Evolutionary conservation across 352 stramenopile species (phyloP).

Genomic region (Globisporangium viniferum): DNA sequence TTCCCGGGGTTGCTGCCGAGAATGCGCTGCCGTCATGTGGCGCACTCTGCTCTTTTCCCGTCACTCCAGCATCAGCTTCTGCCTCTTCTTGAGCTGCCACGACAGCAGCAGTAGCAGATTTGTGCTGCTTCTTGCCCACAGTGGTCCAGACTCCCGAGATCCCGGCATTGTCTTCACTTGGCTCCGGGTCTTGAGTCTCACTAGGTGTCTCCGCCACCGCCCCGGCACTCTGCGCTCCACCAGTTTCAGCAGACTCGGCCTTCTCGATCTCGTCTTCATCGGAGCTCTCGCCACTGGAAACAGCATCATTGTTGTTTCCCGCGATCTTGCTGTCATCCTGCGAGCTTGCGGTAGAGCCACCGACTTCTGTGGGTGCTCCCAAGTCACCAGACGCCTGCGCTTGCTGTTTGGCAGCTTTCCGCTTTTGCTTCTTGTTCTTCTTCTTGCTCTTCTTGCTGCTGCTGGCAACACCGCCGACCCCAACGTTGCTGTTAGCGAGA

Average conservation of each 20-base stretch:
- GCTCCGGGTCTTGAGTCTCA: not conserved
- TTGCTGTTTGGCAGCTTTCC: slow-evolving; percentile 36
- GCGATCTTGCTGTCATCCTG: not conserved
- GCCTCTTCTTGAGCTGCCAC: not conserved
- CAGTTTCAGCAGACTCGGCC: not conserved
- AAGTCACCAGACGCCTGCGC: slow-evolving; percentile 8
- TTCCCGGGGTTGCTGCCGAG: not conserved
- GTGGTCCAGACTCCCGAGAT: slow-evolving; percentile 61
- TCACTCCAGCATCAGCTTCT: not conserved
- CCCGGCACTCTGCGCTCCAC: not conserved
- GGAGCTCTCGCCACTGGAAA: slow-evolving; percentile 17
- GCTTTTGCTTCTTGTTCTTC: slow-evolving; percentile 74
- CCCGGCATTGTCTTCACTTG: not conserved
- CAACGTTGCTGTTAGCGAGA: not conserved
- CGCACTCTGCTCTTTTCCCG: not conserved
- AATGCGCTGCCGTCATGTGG: not conserved
- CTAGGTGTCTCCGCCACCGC: not conserved
- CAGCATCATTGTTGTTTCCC: not conserved
- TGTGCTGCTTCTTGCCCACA: slow-evolving; percentile 62
- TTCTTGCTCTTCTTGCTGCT: slow-evolving; percentile 62
- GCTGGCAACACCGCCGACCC: not conserved
- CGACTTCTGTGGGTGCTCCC: not conserved
- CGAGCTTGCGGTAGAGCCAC: not conserved
- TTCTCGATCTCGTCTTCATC: slow-evolving; percentile 13
- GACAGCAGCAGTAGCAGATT: slow-evolving; percentile 20